Evolutionary conservation across 2,329 filamentous ascomycete genomes (phyloP), one percentile per base, ranked within the genome.

Genomic region (Ophiocordyceps robertsii): DNA sequence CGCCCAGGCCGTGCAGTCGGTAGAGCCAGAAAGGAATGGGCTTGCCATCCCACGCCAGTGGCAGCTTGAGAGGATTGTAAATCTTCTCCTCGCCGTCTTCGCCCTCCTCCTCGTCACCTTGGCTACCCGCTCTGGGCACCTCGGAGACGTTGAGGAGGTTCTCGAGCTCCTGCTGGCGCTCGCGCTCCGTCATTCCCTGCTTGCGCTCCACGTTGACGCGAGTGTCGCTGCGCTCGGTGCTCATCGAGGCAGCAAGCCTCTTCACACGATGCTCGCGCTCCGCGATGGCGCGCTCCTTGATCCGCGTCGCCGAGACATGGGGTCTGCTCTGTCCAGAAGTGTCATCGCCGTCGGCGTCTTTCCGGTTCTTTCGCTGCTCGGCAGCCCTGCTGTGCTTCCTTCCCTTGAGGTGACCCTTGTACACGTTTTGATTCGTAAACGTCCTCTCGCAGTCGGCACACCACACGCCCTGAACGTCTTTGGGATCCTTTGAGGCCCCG

Each of bases 21-120:
- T 96, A 98, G 14, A 98, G 74, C 92, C 92, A 98, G 69, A 92
- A 98, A 0, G 93, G 92, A 53, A 98, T 98, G 0, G 93, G 92
- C 59, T 98, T 98, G 53, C 93, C 92, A 52, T 98, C 92, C 93
- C 93, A 98, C 3, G 87, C 90, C 8, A 98, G 73, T 0, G 92
- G 92, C 2, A 98, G 72, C 59, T 98, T 98, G 50, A 98, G 73
- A 0, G 92, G 92, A 60, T 98, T 98, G 70, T 96, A 95, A 46
- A 96, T 84, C 58, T 81, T 89, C 49, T 95, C 88, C 37, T 90
- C 85, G 33, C 80, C 84, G 13, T 87, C 80, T 3, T 80, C 77
- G 1, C 82, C 84, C 0, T 87, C 83, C 11, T 78, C 78, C 1
- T 81, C 80, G 0, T 75, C 76, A 1, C 72, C 72, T 8, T 74